Evolutionary conservation across 257 asterid species (phyloP), one percentile per base, ranked within the genome.

Genomic region (Ballota nigra): DNA sequence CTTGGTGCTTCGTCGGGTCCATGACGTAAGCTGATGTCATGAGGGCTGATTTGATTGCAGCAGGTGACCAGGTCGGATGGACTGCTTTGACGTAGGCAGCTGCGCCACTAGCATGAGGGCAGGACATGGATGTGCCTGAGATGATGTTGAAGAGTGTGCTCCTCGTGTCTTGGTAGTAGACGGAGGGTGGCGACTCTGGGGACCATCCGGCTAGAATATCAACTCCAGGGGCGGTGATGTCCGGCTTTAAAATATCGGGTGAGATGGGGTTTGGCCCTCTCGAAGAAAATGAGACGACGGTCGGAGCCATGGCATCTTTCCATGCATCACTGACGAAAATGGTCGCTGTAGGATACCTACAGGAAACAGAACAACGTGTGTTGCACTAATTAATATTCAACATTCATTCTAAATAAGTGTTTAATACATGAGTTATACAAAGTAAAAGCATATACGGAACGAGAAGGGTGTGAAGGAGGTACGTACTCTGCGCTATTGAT

Each of bases 201-300:
- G 86, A 84, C 89, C 89, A 84, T 12, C 83, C 89, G 6, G 89
- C 89, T 1, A 84, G 86, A 75, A 84, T 84, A 72, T 84, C 86
- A 70, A 84, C 86, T 8, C 89, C 89, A 2, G 89, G 86, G 38
- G 89, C 86, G 2, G 84, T 79, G 58, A 84, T 68, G 62, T 84
- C 86, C 56, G 89, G 89, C 89, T 85, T 85, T 28, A 85, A 86
- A 78, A 85, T 74, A 78, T 85, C 89, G 2, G 86, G 85, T 26
- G 81, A 70, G 65, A 83, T 71, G 22, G 85, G 71, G 20, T 60
- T 85, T 2, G 89, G 89, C 57, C 89, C 89, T 80, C 87, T 69
- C 11, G 89, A 84, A 40, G 89, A 84, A 80, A 84, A 84, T 1
- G 89, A 82, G 68, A 64, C 85, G 15, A 82, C 86, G 1, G 24